These are phyloP conservation scores for Colletotrichum graminicola DNA, from an alignment of 2,329 filamentous ascomycete species.

Conservation along the genomic window DNA sequence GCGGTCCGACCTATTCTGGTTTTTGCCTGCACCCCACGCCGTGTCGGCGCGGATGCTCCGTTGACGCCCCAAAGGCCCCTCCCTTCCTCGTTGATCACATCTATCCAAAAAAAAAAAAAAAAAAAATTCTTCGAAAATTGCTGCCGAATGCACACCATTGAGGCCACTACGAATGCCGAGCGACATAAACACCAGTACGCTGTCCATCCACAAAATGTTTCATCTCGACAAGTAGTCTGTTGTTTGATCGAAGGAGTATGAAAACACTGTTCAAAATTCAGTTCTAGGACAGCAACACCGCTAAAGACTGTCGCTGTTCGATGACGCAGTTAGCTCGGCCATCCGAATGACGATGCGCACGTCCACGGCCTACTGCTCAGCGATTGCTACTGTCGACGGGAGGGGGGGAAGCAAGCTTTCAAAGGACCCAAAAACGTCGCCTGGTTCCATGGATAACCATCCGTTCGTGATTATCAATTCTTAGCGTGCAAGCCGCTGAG, in stretches of 20 bases:
- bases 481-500: slow-evolving; percentile 5
- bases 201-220: slow-evolving; percentile 39
- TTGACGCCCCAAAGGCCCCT: slow-evolving; percentile 6
- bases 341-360: slow-evolving; percentile 31
- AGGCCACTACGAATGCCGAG: slow-evolving; percentile 6
- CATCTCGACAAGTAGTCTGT: slow-evolving; percentile 15
- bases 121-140: neutral
- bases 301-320: slow-evolving; percentile 2
- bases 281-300: slow-evolving; percentile 16
- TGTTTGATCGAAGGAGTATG: neutral
- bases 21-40: slow-evolving; percentile 18
- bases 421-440: slow-evolving; percentile 16
- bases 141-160: slow-evolving; percentile 18
- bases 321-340: slow-evolving; percentile 35
- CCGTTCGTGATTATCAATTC: slow-evolving; percentile 20
- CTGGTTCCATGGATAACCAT: slow-evolving; percentile 9
- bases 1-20: slow-evolving; percentile 31
- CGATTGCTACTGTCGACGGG: slow-evolving; percentile 1
- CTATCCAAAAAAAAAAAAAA: slow-evolving; percentile 6
- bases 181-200: slow-evolving; percentile 3
- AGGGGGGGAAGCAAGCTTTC: slow-evolving; percentile 24
- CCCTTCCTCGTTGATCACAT: slow-evolving; percentile 19
- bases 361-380: slow-evolving; percentile 8
- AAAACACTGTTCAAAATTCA: slow-evolving; percentile 5
- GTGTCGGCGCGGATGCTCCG: slow-evolving; percentile 10